Evolutionary conservation across 2,329 filamentous ascomycete species (phyloP).

Genomic region (Endocalyx cinctus): DNA sequence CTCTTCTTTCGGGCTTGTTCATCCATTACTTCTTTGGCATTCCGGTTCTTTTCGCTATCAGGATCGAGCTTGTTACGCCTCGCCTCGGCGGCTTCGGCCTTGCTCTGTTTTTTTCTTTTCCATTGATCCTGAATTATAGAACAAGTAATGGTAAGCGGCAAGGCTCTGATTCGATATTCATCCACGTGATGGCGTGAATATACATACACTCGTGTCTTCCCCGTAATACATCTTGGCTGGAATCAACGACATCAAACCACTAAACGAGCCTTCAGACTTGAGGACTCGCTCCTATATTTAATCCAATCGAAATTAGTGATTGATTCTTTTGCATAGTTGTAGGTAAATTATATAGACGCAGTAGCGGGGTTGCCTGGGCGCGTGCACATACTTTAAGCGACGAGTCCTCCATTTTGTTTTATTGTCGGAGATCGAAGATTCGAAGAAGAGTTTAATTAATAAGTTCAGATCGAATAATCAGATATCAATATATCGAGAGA

Average conservation of each 20-base stretch:
- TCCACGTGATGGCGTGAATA: not conserved
- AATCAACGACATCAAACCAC: slow-evolving; percentile 81
- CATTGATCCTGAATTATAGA: slow-evolving; percentile 73
- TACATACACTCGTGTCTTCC: slow-evolving; percentile 77
- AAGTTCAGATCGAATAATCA: too few relatives aligned
- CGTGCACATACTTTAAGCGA: slow-evolving; percentile 41
- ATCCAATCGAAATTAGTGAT: too few relatives aligned
- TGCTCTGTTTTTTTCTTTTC: slow-evolving; percentile 92
- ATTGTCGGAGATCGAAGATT: too few relatives aligned
- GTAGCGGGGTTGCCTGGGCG: slow-evolving; percentile 12
- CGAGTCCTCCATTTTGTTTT: slow-evolving; percentile 38
- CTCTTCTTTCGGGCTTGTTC: slow-evolving; percentile 73
- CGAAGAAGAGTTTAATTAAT: too few relatives aligned
- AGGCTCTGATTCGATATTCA: slow-evolving; percentile 7
- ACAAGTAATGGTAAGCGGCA: slow-evolving; percentile 9
- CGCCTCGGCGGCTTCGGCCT: slow-evolving; percentile 76
- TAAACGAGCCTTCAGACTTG: slow-evolving; percentile 68
- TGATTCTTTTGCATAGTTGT: too few relatives aligned
- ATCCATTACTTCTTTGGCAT: slow-evolving; percentile 88
- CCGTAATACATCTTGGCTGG: slow-evolving; percentile 89
- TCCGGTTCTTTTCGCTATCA: slow-evolving; percentile 72
- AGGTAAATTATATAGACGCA: too few relatives aligned
- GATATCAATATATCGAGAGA: too few relatives aligned
- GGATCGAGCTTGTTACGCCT: slow-evolving; percentile 89
- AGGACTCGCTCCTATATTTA: slow-evolving; percentile 48